Evolutionary conservation across 768 basidiomycete species (phyloP).

Genomic region (Polyporus arcularius): DNA sequence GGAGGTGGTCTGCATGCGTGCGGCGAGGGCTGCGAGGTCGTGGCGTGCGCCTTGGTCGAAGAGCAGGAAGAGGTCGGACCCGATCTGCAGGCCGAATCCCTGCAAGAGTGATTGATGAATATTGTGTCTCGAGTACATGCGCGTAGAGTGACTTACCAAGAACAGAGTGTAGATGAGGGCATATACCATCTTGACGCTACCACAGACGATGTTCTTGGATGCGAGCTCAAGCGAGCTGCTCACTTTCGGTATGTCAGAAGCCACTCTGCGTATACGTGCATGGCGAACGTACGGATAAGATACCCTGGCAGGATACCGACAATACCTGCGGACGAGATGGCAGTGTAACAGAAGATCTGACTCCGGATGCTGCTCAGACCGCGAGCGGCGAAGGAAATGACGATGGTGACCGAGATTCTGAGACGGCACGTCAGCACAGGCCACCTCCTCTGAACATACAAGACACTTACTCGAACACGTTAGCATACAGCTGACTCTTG

Average conservation of each 20-base stretch:
- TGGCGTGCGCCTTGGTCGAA: constrained; percentile 60
- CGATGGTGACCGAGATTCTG: constrained; percentile 81
- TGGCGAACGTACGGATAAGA: constrained; percentile 60
- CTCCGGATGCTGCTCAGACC: constrained; percentile 78
- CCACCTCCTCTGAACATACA: background rate
- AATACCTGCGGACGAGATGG: constrained; percentile 85
- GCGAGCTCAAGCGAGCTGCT: constrained; percentile 83
- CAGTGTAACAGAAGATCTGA: constrained; percentile 87
- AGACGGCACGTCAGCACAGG: background rate
- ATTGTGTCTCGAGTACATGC: background rate
- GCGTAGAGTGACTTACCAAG: constrained; percentile 33
- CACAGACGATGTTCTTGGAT: constrained; percentile 83
- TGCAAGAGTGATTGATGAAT: background rate
- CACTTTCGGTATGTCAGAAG: constrained; percentile 42
- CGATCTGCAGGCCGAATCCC: constrained; percentile 84
- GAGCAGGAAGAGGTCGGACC: constrained; percentile 76
- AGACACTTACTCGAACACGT: constrained; percentile 82
- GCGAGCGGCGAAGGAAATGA: constrained; percentile 80
- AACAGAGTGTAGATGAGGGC: constrained; percentile 87
- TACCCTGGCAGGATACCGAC: constrained; percentile 91
- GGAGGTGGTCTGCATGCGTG: constrained; percentile 48
- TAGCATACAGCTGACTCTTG: constrained; percentile 81
- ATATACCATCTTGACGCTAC: constrained; percentile 86
- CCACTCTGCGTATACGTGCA: background rate
- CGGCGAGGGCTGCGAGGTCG: constrained; percentile 54